phyloP scores from a whole-genome alignment of 768 basidiomycete species.

The Cystofilobasidium bisporidii region DNA sequence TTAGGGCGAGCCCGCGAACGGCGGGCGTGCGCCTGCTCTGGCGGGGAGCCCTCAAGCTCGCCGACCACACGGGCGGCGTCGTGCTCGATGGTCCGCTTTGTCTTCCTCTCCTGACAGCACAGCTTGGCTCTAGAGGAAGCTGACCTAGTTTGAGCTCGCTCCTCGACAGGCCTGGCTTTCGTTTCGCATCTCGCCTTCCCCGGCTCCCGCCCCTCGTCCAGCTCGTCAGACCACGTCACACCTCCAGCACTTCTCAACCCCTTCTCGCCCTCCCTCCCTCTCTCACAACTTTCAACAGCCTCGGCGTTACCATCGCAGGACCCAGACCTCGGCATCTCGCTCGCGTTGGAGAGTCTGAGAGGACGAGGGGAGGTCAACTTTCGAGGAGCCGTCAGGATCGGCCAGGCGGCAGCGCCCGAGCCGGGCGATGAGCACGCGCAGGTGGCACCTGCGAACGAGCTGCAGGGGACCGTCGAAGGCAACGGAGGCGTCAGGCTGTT shows the following conservation, averaged over 20 bases:
- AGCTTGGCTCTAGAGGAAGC: background rate
- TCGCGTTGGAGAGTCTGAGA: conserved; percentile 8
- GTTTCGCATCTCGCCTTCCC: background rate
- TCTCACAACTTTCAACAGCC: background rate
- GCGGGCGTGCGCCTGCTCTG: background rate
- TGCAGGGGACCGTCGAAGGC: background rate
- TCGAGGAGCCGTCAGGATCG: background rate
- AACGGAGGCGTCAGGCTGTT: conserved; percentile 10
- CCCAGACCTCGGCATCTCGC: background rate
- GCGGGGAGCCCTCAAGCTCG: background rate
- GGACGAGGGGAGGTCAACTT: background rate
- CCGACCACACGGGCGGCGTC: background rate
- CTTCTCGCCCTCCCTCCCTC: background rate
- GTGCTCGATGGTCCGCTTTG: background rate
- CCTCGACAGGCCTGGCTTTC: background rate
- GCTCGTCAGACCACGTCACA: background rate
- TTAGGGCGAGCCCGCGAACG: too few species aligned
- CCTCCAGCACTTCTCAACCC: background rate
- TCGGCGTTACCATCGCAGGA: background rate
- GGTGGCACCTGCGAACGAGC: background rate
- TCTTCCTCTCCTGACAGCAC: background rate
- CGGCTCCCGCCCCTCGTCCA: background rate
- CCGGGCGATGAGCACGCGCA: background rate
- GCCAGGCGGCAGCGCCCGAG: too few species aligned
- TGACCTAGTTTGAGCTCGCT: background rate